A percentile compares a stretch with the other conserved stretches of the same genome.
phyloP scores from a whole-genome alignment of 2,329 filamentous ascomycete species.

The Colletotrichum acutatum region DNA sequence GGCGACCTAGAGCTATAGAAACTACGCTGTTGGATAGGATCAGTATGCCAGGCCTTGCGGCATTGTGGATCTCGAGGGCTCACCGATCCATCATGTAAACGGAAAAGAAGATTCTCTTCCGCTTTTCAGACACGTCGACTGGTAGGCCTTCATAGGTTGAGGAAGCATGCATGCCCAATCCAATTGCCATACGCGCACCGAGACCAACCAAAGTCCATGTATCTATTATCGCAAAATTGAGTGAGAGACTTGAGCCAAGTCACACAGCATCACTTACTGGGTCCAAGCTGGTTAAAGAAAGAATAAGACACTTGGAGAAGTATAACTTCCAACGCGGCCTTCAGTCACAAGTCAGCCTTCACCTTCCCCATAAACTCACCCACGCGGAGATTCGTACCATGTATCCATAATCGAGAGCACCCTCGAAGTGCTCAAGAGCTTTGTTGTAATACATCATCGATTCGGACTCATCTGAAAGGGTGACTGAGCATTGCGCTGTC shows the following conservation, averaged over 20 bases:
- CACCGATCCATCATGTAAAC: conserved; percentile 61
- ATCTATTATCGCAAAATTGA: conserved; percentile 41
- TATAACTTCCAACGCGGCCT: conserved; percentile 55
- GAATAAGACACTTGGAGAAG: conserved; percentile 60
- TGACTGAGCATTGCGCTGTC: conserved; percentile 55
- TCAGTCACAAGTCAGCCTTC: background rate
- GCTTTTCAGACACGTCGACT: conserved; percentile 46
- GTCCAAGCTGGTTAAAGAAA: conserved; percentile 59
- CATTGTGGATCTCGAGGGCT: background rate
- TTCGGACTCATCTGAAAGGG: conserved; percentile 54
- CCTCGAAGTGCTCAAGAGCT: conserved; percentile 54
- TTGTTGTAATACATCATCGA: conserved; percentile 55
- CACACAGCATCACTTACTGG: conserved; percentile 46
- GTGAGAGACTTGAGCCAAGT: background rate
- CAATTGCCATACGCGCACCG: conserved; percentile 54
- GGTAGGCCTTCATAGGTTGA: conserved; percentile 48
- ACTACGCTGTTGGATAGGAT: conserved; percentile 47
- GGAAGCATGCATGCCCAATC: conserved; percentile 53
- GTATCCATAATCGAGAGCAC: conserved; percentile 49
- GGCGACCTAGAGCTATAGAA: conserved; percentile 55
- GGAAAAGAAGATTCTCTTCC: conserved; percentile 57
- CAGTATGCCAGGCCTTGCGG: background rate
- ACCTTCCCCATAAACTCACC: background rate
- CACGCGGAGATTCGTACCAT: conserved; percentile 43
- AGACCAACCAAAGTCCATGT: conserved; percentile 59